Evolutionary conservation across 1,139 yeast genomes (phyloP).

Genomic region (Yamadazyma epiphylla): DNA sequence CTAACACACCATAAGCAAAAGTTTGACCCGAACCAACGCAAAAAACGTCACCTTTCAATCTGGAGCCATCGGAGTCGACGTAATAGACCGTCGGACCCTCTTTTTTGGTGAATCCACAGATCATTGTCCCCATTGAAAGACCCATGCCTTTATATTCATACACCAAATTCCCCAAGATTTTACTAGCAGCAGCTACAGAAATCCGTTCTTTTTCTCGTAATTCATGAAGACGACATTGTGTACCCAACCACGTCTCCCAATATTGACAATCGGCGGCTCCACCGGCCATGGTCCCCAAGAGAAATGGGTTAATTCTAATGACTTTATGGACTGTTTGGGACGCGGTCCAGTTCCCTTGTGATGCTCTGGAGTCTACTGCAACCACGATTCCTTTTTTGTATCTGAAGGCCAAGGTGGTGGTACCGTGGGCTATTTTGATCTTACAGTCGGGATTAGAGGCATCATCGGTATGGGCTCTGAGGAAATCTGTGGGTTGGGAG

Average conservation of each 20-base stretch:
- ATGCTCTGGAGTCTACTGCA: conserved; percentile 96
- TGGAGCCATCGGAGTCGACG: conserved; percentile 96
- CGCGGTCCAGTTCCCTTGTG: conserved; percentile 98
- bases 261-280: conserved; percentile 99
- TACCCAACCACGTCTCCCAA: conserved; percentile 99
- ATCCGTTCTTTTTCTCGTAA: conserved; percentile 91
- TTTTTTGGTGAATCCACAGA: conserved; percentile 92
- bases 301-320: conserved; percentile 90
- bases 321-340: conserved; percentile 98
- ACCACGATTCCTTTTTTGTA: conserved; percentile 95
- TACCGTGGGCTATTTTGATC: conserved; percentile 97
- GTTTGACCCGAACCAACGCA: conserved; percentile 99
- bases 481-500: conserved; percentile 87
- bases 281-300: conserved; percentile 99
- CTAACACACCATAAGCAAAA: conserved; percentile 98
- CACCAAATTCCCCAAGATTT: conserved; percentile 85
- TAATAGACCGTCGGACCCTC: conserved; percentile 95
- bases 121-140: conserved; percentile 98
- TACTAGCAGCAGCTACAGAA: conserved; percentile 95
- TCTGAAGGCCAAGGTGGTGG: conserved; percentile 94
- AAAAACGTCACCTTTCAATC: conserved; percentile 90
- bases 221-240: conserved; percentile 94
- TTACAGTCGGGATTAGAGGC: conserved; percentile 87
- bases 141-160: conserved; percentile 97
- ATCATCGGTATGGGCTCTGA: conserved; percentile 98